Percentiles rank a stretch among this genome's conserved stretches.
Evolutionary conservation across 129 eudicot species (phyloP).

Genomic region (Oenanthe sinensis): DNA sequence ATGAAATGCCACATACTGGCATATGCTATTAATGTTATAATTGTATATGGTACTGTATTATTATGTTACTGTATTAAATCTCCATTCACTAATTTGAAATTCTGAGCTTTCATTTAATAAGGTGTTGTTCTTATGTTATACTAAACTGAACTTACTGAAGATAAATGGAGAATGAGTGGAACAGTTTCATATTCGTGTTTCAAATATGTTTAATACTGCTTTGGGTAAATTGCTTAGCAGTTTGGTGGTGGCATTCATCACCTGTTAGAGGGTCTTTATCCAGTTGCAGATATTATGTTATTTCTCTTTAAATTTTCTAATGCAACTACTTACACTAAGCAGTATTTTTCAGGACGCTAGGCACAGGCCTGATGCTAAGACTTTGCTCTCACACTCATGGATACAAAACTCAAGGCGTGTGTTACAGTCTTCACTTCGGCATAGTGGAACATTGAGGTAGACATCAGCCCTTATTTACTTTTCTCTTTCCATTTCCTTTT

Average conservation of each 20-base stretch:
- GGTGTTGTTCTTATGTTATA: neutral
- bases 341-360: constrained; percentile 79
- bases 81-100: neutral
- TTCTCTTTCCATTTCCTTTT: neutral
- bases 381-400: constrained; percentile 95
- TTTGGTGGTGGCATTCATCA: neutral
- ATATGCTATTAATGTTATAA: neutral
- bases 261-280: neutral
- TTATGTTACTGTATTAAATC: neutral
- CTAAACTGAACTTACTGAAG: neutral
- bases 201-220: neutral
- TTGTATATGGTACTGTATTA: neutral
- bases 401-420: constrained; percentile 90
- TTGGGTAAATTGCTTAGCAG: neutral
- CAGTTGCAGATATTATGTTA: neutral
- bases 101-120: neutral
- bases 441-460: constrained; percentile 78
- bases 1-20: constrained; percentile 6
- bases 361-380: constrained; percentile 98
- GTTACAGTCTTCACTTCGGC: constrained; percentile 77
- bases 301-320: constrained; percentile 2
- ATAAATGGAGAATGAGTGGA: neutral
- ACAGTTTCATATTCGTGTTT: neutral
- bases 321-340: constrained; percentile 14
- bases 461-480: neutral